These are phyloP conservation scores for Blastomyces gilchristii DNA, from an alignment of 2,329 filamentous ascomycete genomes.

Conservation along the genomic window DNA sequence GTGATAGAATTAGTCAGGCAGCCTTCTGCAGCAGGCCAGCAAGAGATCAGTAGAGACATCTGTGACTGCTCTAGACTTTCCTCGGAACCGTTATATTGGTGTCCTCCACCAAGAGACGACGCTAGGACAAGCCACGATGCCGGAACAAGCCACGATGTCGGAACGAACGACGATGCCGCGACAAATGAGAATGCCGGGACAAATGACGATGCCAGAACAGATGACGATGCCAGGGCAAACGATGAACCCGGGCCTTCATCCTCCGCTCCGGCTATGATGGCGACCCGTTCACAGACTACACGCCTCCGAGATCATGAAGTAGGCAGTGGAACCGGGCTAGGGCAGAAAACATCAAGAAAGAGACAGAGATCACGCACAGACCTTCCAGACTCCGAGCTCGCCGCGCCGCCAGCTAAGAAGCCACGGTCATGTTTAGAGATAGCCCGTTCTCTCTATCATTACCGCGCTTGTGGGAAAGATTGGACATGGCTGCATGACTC, in stretches of 20 bases:
- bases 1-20: not conserved
- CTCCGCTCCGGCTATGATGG: conserved; percentile 1
- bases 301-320: too few relatives aligned
- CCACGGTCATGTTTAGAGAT: conserved; percentile 20
- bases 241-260: conserved; percentile 1
- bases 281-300: not conserved
- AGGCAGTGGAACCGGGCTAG: not conserved
- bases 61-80: conserved; percentile 6
- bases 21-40: not conserved
- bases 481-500: conserved; percentile 29
- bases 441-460: conserved; percentile 23
- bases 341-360: conserved; percentile 7
- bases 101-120: not conserved
- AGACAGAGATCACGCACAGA: conserved; percentile 3
- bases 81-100: conserved; percentile 9
- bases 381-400: not conserved
- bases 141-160: not conserved
- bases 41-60: not conserved
- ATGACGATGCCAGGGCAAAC: not conserved
- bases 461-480: conserved; percentile 23
- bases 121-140: too few relatives aligned
- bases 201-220: too few relatives aligned
- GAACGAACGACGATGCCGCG: not conserved
- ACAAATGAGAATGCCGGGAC: not conserved
- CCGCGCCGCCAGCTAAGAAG: not conserved